Evolutionary conservation across 192 early-diverging fungal species (phyloP).

Genomic region (Phycomyces blakesleeanus): DNA sequence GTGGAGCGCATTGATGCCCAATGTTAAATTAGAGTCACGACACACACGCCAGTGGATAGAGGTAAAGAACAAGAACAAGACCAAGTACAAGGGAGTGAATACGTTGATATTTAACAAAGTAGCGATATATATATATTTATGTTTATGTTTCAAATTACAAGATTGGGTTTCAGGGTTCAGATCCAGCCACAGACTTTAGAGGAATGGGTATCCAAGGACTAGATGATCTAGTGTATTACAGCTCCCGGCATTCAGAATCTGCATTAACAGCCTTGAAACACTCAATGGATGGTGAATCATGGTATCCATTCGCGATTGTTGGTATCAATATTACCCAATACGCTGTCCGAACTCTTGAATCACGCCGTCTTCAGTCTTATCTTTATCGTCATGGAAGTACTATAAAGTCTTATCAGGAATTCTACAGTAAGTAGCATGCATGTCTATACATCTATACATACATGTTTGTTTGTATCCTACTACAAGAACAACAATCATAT

Average conservation of each 20-base stretch:
- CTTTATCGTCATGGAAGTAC: conserved; percentile 57
- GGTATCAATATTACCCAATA: conserved; percentile 78
- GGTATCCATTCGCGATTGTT: conserved; percentile 80
- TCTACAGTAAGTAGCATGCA: conserved; percentile 62
- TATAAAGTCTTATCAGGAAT: conserved; percentile 58
- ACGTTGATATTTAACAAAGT: too few relatives aligned
- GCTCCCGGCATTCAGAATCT: conserved; percentile 49
- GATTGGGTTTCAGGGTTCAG: conserved; percentile 82
- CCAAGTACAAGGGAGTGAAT: too few relatives aligned
- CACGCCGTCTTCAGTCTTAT: conserved; percentile 60
- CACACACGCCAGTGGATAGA: conserved; percentile 61
- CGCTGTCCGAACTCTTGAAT: conserved; percentile 55
- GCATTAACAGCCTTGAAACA: conserved; percentile 51
- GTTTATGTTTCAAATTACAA: too few relatives aligned
- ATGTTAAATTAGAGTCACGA: conserved; percentile 42
- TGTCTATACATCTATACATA: too few relatives aligned
- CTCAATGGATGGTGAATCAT: conserved; percentile 58
- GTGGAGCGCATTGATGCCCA: conserved; percentile 59
- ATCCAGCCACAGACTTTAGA: conserved; percentile 83
- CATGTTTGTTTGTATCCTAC: too few relatives aligned
- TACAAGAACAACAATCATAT: too few relatives aligned
- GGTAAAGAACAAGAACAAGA: conserved; percentile 14
- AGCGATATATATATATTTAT: too few relatives aligned
- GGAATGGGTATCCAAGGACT: conserved; percentile 81
- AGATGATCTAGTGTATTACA: conserved; percentile 69